Conservation (phyloP, 371 early-diverging fungal genomes). For the Thermomucor indicae-seudaticae region DNA sequence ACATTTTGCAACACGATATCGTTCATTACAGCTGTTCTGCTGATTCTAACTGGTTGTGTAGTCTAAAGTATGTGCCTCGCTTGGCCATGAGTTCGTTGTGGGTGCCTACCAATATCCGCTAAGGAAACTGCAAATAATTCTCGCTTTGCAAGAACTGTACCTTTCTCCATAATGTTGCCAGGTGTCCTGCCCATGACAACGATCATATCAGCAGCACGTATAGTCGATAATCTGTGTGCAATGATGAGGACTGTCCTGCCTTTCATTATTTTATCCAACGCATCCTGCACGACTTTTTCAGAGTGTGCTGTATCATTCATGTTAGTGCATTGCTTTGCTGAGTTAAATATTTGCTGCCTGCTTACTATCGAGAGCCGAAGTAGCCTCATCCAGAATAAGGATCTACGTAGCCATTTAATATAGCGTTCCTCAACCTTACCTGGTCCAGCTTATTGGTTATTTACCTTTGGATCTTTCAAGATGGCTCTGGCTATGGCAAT, state of each 20-base stretch:
- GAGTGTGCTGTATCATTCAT: constrained; percentile 47
- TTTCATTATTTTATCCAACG: constrained; percentile 61
- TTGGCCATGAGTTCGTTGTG: constrained; percentile 52
- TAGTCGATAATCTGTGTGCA: constrained; percentile 74
- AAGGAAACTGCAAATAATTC: no score
- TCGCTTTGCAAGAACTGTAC: no score
- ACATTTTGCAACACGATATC: no score
- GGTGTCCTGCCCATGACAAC: constrained; percentile 62
- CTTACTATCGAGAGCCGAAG: constrained; percentile 57
- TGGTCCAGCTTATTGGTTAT: neutral
- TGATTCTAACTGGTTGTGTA: constrained; percentile 39
- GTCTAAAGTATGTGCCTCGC: constrained; percentile 46
- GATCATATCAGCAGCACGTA: constrained; percentile 63
- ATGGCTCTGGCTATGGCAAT: constrained; percentile 75
- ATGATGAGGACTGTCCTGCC: constrained; percentile 75
- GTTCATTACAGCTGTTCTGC: constrained; percentile 9
- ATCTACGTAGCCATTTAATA: constrained; percentile 17
- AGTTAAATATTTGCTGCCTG: no score
- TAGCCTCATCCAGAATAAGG: constrained; percentile 81
- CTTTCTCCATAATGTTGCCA: constrained; percentile 62
- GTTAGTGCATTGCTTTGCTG: no score
- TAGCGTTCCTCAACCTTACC: neutral
- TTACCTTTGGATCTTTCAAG: constrained; percentile 59
- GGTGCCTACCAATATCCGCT: constrained; percentile 24
- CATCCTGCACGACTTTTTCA: constrained; percentile 69